Conservation (phyloP, 139 green algal genomes). For the Chlamydomonas sphaeroides region DNA sequence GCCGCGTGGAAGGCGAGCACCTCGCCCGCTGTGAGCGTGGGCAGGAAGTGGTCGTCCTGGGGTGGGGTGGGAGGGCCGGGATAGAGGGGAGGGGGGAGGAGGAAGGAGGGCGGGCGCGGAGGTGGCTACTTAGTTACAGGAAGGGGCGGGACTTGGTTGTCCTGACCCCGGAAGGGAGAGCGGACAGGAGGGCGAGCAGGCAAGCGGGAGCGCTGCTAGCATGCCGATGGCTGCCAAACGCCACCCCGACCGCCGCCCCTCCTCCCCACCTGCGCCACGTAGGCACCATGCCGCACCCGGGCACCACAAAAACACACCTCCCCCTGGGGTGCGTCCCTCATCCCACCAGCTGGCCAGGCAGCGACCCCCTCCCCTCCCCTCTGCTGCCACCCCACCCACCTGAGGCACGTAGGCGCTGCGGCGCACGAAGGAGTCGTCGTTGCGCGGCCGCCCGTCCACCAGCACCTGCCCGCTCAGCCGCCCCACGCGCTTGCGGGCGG, state of each 20-base stretch:
- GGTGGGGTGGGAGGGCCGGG: background rate
- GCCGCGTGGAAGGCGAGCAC: constrained; percentile 57
- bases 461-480: constrained; percentile 62
- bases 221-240: too few relatives aligned
- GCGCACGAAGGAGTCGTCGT: constrained; percentile 38
- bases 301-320: too few relatives aligned
- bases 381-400: constrained; percentile 24
- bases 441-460: constrained; percentile 62
- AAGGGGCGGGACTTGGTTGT: too few relatives aligned
- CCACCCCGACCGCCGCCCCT: too few relatives aligned
- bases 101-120: background rate
- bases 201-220: too few relatives aligned
- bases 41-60: constrained; percentile 74
- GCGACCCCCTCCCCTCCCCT: background rate
- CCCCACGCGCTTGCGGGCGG: constrained; percentile 61
- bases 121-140: too few relatives aligned
- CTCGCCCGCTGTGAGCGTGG: constrained; percentile 64
- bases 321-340: too few relatives aligned
- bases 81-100: background rate
- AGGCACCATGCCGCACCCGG: too few relatives aligned
- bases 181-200: too few relatives aligned
- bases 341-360: too few relatives aligned
- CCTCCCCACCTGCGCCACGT: too few relatives aligned
- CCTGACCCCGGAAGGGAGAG: too few relatives aligned
- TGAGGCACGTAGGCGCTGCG: constrained; percentile 62